phyloP scores from a whole-genome alignment of 2,329 filamentous ascomycete genomes.

The Aspergillus sp. region DNA sequence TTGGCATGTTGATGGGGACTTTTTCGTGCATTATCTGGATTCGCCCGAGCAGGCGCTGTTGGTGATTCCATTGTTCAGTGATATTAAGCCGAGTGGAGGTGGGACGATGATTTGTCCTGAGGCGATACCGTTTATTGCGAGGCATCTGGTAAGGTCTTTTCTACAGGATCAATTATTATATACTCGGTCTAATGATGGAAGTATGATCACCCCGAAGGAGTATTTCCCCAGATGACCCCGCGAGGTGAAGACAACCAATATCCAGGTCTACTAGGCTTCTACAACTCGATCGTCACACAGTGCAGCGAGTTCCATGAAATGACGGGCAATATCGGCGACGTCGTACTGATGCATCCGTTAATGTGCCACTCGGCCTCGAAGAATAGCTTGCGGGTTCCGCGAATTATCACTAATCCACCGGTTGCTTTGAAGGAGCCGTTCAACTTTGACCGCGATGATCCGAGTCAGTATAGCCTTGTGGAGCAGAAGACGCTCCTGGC shows the following conservation, averaged over 20 bases:
- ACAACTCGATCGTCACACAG: conserved; percentile 31
- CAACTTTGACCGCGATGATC: conserved; percentile 48
- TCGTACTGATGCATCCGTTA: conserved; percentile 55
- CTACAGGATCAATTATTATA: too few species aligned
- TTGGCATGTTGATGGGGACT: conserved; percentile 73
- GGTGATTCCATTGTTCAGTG: conserved; percentile 67
- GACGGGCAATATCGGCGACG: conserved; percentile 54
- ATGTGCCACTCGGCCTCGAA: conserved; percentile 56
- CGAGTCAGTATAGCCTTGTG: conserved; percentile 49
- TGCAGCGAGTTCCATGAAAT: conserved; percentile 52
- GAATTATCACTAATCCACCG: conserved; percentile 58
- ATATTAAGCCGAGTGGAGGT: conserved; percentile 61
- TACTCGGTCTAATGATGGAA: conserved; percentile 8
- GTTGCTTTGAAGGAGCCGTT: conserved; percentile 54
- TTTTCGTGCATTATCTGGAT: conserved; percentile 71
- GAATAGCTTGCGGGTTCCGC: conserved; percentile 48
- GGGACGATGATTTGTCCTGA: conserved; percentile 65
- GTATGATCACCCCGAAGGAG: conserved; percentile 63
- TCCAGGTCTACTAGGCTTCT: background rate
- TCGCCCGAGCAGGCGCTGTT: conserved; percentile 68
- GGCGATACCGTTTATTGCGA: conserved; percentile 58
- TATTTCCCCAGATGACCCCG: conserved; percentile 62
- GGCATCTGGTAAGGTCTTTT: conserved; percentile 46
- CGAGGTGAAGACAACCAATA: conserved; percentile 33
- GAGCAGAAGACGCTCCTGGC: conserved; percentile 54